Percentiles rank a stretch among this genome's conserved stretches.
phyloP scores from a whole-genome alignment of 345 rosid genomes.

The Toxicodendron radicans region DNA sequence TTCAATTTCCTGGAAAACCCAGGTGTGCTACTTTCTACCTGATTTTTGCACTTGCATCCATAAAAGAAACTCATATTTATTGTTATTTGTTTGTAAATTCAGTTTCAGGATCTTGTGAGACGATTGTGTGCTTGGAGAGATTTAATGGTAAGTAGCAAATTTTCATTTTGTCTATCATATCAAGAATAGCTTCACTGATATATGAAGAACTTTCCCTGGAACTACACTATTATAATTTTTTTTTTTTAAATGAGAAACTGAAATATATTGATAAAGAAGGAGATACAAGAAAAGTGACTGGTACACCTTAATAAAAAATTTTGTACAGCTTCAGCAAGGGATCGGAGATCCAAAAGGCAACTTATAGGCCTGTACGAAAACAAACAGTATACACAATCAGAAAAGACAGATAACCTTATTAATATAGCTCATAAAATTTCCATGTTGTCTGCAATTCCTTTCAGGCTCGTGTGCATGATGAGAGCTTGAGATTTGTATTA shows the following conservation, averaged over 20 bases:
- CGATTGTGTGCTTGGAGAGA: conserved; percentile 93
- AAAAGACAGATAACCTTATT: no score
- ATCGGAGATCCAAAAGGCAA: no score
- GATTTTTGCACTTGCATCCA: conserved; percentile 1
- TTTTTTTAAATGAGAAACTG: not conserved
- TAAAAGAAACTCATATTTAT: not conserved
- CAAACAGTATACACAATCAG: no score
- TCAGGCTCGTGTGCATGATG: conserved; percentile 96
- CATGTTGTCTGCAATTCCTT: conserved; percentile 24
- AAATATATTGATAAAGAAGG: no score
- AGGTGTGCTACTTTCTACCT: conserved; percentile 41
- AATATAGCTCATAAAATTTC: conserved; percentile 10
- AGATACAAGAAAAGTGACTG: no score
- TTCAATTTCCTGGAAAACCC: conserved; percentile 42
- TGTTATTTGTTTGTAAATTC: conserved; percentile 22
- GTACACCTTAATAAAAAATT: no score
- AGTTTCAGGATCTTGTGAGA: conserved; percentile 77
- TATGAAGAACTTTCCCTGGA: conserved; percentile 13
- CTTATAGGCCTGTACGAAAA: no score
- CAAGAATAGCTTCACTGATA: conserved; percentile 2
- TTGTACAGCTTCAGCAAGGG: no score
- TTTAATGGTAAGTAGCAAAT: conserved; percentile 64
- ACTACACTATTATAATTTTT: not conserved
- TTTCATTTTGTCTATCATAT: conserved; percentile 12
- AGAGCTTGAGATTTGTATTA: conserved; percentile 76